Evolutionary conservation across 345 rosid species (phyloP), one percentile per base, ranked within the genome.

Genomic region (Gossypium arboreum): DNA sequence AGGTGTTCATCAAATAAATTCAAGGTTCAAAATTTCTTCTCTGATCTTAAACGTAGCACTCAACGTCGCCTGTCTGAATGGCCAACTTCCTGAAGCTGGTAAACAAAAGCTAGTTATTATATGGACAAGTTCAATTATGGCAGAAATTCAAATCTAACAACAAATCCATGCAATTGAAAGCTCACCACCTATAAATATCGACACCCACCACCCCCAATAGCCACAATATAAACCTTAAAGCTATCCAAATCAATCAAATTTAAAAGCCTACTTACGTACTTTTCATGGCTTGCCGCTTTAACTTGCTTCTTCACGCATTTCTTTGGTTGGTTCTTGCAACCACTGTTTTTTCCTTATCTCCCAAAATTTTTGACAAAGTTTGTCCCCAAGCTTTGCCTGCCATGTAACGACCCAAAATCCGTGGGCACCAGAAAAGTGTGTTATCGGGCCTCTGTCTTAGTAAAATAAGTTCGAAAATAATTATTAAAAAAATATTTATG

Each of bases 301-400:
- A 29, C 25, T 52, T 70, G 47, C 61, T 27, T 61, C 44, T 74
- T 60, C 64, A 56, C n/a, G 55, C 64, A 44, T 47, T 84, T 20
- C 54, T 81, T 4, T 13, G 75, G 45, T 13, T 78, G 75, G 73
- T 62, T 51, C 13, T 78, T 52, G 71, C 75, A 12, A 15, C 77
- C 64, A 20, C 77, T 1, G 74, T 68, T 13, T 57, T 75, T 43
- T 56, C 75, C 39, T 73, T 88, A 8, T 76, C 88, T 17, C 89
- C 94, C 50, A 13, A 70, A 57, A 90, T 82, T 82, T 92, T 87
- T 34, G 88, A 88, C 18, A 56, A 2, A 41, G 70, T 82, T 29
- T 92, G 94, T 57, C 92, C 91, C 50, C 27, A 77, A 50, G 87
- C 89, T 70, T 81, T 87, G 71, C 79, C 68, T 41, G 69, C 81